Conservation (phyloP, 345 rosid genomes). For the Diplotaxis tenuifolia region DNA sequence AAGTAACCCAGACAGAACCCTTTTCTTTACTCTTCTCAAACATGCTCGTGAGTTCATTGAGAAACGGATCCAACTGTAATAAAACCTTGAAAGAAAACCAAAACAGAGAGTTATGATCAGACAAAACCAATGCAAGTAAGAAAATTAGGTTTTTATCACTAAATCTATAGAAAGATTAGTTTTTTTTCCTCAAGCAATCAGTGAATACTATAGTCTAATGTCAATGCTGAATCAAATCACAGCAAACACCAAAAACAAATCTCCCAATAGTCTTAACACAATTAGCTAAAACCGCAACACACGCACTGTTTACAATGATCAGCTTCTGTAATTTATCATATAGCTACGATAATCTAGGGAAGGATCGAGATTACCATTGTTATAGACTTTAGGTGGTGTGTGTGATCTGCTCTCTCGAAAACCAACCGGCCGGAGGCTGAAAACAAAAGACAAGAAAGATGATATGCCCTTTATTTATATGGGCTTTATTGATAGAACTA, state of each 20-base stretch:
- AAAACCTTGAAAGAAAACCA: conserved; percentile 46
- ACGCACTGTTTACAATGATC: neutral
- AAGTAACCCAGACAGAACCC: conserved; percentile 91
- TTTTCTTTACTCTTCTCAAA: conserved; percentile 72
- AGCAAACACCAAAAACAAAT: neutral
- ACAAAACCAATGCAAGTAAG: neutral
- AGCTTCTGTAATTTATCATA: neutral
- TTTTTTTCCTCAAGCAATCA: neutral
- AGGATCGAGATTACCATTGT: conserved; percentile 31
- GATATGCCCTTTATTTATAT: neutral
- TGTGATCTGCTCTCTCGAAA: conserved; percentile 28
- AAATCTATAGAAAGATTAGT: neutral
- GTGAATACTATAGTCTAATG: neutral
- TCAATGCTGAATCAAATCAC: neutral
- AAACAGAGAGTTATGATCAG: conserved; percentile 2
- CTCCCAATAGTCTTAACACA: neutral
- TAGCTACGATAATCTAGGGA: neutral
- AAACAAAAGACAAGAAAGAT: neutral
- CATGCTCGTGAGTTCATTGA: conserved; percentile 87
- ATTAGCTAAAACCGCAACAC: neutral
- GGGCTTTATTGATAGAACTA: neutral
- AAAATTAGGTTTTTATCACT: neutral
- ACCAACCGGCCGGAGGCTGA: conserved; percentile 29
- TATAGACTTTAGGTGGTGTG: neutral
- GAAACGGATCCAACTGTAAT: conserved; percentile 81